A percentile compares a stretch with the other conserved stretches of the same genome.
Conservation (phyloP, 495 filamentous ascomycete species). For the Xylaria flabelliformis region DNA sequence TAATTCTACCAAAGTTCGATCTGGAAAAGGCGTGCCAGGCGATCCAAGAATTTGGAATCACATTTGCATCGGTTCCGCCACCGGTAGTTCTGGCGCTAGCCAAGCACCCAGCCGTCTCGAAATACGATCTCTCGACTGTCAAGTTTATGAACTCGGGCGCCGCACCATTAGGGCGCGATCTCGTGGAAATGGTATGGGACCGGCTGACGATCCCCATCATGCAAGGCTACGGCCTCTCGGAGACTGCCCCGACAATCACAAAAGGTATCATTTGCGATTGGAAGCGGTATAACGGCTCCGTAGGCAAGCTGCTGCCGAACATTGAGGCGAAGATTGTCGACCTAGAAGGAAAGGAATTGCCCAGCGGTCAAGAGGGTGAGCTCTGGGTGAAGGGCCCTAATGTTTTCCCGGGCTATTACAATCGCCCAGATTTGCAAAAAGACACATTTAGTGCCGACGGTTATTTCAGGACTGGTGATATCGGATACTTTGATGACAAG, state of each 20-base stretch:
- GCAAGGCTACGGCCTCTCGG: conserved; percentile 64
- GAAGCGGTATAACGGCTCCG: conserved; percentile 76
- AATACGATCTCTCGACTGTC: conserved; percentile 80
- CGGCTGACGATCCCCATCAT: conserved; percentile 75
- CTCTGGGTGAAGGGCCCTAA: conserved; percentile 81
- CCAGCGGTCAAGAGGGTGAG: conserved; percentile 61
- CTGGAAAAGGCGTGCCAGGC: conserved; percentile 76
- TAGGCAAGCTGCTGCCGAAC: conserved; percentile 81
- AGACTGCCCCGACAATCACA: conserved; percentile 60
- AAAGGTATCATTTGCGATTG: conserved; percentile 77
- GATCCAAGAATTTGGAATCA: conserved; percentile 76
- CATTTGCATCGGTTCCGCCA: conserved; percentile 83
- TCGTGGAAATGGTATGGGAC: conserved; percentile 78
- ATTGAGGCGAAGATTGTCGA: conserved; percentile 84
- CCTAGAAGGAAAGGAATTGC: conserved; percentile 63
- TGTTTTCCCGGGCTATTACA: conserved; percentile 79
- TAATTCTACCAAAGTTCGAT: conserved; percentile 87
- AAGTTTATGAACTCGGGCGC: conserved; percentile 90
- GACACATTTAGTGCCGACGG: conserved; percentile 73
- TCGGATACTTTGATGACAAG: conserved; percentile 62
- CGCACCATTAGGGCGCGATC: conserved; percentile 82
- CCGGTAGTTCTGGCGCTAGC: conserved; percentile 81
- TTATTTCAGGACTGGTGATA: conserved; percentile 86
- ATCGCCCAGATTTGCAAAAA: conserved; percentile 67
- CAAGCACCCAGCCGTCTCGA: conserved; percentile 75